Percentiles rank a stretch among this genome's conserved stretches.
Conservation (phyloP, 495 filamentous ascomycete genomes). For the Aspergillus nanangensis region DNA sequence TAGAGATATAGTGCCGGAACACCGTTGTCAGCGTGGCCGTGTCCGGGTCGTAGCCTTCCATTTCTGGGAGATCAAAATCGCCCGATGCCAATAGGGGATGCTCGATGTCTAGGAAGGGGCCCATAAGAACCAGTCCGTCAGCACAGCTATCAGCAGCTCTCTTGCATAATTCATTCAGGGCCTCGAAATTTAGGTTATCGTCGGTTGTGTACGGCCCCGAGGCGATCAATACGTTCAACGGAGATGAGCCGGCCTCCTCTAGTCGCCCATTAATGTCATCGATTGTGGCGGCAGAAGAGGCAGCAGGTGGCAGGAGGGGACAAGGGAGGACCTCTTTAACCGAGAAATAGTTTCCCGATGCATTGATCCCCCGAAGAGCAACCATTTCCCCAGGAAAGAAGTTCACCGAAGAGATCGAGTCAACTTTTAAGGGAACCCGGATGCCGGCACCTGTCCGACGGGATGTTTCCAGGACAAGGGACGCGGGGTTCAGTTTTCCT, state of each 20-base stretch:
- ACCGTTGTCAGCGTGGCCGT: slow-evolving; percentile 73
- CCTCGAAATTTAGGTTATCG: slow-evolving; percentile 84
- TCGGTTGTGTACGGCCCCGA: slow-evolving; percentile 90
- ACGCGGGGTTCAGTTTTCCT: slow-evolving; percentile 77
- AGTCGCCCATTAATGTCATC: slow-evolving; percentile 63
- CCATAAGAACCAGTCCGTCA: slow-evolving; percentile 76
- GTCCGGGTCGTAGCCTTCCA: slow-evolving; percentile 64
- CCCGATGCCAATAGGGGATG: slow-evolving; percentile 86
- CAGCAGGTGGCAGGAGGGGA: slow-evolving; percentile 65
- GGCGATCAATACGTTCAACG: slow-evolving; percentile 71
- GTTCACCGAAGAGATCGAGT: slow-evolving; percentile 62
- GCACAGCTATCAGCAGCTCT: slow-evolving; percentile 69
- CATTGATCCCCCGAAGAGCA: slow-evolving; percentile 79
- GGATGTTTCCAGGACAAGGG: slow-evolving; percentile 82
- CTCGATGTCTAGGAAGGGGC: slow-evolving; percentile 86
- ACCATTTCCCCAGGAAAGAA: slow-evolving; percentile 97
- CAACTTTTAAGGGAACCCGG: slow-evolving; percentile 74
- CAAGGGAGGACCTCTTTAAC: slow-evolving; percentile 71
- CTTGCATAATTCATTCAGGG: slow-evolving; percentile 73
- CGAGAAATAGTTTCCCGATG: slow-evolving; percentile 77
- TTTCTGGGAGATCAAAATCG: slow-evolving; percentile 83
- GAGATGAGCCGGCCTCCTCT: slow-evolving; percentile 53
- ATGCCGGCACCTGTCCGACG: slow-evolving; percentile 77
- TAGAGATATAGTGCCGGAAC: slow-evolving; percentile 74
- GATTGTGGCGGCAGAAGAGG: slow-evolving; percentile 55